These are phyloP conservation scores for Aspergillus heteromorphus DNA, from an alignment of 495 filamentous ascomycete species.

Conservation along the genomic window DNA sequence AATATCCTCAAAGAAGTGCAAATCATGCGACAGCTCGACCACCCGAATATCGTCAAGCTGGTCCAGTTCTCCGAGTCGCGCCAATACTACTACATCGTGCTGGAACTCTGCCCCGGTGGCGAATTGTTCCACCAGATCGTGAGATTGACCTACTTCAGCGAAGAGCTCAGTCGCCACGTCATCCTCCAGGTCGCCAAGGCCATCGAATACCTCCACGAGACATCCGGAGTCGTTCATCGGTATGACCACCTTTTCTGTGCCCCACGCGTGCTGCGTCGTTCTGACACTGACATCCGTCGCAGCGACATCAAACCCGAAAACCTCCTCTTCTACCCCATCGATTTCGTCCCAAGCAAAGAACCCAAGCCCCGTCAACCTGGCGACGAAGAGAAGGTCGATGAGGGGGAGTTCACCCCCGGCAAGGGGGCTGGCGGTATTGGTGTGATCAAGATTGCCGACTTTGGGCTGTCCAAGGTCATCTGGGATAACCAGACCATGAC, in stretches of 20 bases:
- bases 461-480: conserved; percentile 93
- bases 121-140: conserved; percentile 99
- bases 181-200: conserved; percentile 91
- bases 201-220: conserved; percentile 90
- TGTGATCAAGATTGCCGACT: conserved; percentile 94
- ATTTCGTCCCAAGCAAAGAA: conserved; percentile 71
- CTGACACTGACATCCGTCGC: conserved; percentile 11
- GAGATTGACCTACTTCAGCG: conserved; percentile 95
- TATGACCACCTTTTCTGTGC: conserved; percentile 42
- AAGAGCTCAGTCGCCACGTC: conserved; percentile 89
- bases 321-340: conserved; percentile 82
- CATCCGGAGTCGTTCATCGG: conserved; percentile 94
- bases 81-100: conserved; percentile 95
- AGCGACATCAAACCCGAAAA: conserved; percentile 99
- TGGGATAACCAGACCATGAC: conserved; percentile 99
- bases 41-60: conserved; percentile 90
- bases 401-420: conserved; percentile 85
- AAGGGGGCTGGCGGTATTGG: conserved; percentile 91
- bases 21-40: conserved; percentile 95
- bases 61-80: conserved; percentile 89
- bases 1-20: conserved; percentile 98
- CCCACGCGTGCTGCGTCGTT: conserved; percentile 19
- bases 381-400: conserved; percentile 96
- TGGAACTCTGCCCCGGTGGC: conserved; percentile 92
- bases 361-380: conserved; percentile 74